Base-by-base conservation (phyloP, 139 green algal genomes). In the Spirogloea muscicola region DNA sequence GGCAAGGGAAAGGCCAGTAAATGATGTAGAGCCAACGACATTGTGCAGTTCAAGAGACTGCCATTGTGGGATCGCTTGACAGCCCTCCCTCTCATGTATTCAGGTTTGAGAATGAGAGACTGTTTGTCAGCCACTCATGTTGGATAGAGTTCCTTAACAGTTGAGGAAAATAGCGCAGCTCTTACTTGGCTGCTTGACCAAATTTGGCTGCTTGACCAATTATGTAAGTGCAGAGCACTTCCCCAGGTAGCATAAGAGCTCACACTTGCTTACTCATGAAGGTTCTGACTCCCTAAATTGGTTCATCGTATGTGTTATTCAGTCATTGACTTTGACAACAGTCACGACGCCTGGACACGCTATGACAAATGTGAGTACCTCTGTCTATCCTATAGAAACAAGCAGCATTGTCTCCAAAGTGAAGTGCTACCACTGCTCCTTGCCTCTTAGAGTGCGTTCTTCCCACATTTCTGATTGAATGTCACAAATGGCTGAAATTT, bases 31-130 rank as follows among this genome's bases (percentile, higher is more conserved):
- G 13, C 10, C 29, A 16, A 34, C 51, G 25, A 39, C 51, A n/a
- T n/a, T n/a, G n/a, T n/a, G 55, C 58, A 77, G 59, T 84, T 84
- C 74, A 70, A 68, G 40, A 34, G 78, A 9, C 49, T 82, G 31
- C 74, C 78, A 6, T 59, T 76, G 21, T 1, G 37, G 16, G 78
- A 84, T 39, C 33, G 64, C 38, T 43, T 82, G 43, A 75, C 46
- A 4, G 85, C 85, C 21, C 44, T 86, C 5, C 39, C 68, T 1
- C 76, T 84, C 49, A 42, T 84, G 68, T 41, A 67, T 13, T 38
- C 71, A 4, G 64, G 64, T 73, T 16, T 16, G 64, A n/a, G n/a
- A n/a, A n/a, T n/a, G n/a, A n/a, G 9, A 16, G 9, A n/a, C n/a
- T n/a, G n/a, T n/a, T 64, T 40, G 10, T 64, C 55, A 10, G 10